These are phyloP conservation scores for Metschnikowia kunwiensis DNA, from an alignment of 805 yeast genomes.

Conservation along the genomic window DNA sequence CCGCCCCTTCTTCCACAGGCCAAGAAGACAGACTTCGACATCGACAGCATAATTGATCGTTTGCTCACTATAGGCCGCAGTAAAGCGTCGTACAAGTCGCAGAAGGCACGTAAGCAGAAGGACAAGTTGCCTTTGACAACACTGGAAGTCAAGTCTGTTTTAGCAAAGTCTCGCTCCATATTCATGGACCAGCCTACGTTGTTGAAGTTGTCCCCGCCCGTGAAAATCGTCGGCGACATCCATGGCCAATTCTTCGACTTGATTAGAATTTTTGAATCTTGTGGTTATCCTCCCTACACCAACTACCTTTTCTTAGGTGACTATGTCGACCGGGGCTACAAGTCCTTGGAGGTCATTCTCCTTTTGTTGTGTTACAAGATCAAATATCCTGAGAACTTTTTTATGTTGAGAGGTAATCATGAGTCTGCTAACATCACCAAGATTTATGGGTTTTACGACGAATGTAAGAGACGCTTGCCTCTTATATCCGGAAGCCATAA, in stretches of 20 bases:
- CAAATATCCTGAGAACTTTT: conserved; percentile 58
- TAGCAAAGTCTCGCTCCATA: conserved; percentile 56
- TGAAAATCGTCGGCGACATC: conserved; percentile 79
- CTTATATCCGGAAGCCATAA: conserved; percentile 28
- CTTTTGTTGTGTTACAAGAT: conserved; percentile 52
- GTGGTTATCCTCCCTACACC: conserved; percentile 58
- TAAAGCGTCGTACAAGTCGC: conserved; percentile 6
- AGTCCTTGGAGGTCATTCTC: conserved; percentile 53
- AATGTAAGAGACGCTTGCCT: conserved; percentile 52
- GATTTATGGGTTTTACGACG: conserved; percentile 60
- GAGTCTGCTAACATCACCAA: conserved; percentile 58
- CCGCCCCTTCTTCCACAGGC: conserved; percentile 22
- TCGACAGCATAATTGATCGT: conserved; percentile 63
- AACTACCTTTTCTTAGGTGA: conserved; percentile 58
- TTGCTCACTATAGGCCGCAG: conserved; percentile 49
- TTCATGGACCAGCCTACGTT: conserved; percentile 64
- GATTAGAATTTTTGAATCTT: conserved; percentile 51
- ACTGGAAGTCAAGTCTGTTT: conserved; percentile 54
- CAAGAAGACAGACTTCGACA: conserved; percentile 39
- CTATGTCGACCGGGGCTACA: conserved; percentile 58
- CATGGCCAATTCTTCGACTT: conserved; percentile 65
- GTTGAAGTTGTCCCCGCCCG: conserved; percentile 69
- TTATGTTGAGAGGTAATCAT: conserved; percentile 59
- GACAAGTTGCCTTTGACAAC: conserved; percentile 50
- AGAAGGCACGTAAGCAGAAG: conserved; percentile 24